Percentiles rank a stretch among this genome's conserved stretches.
phyloP scores from a whole-genome alignment of 208 protist species.

The Crithidia bombi region DNA sequence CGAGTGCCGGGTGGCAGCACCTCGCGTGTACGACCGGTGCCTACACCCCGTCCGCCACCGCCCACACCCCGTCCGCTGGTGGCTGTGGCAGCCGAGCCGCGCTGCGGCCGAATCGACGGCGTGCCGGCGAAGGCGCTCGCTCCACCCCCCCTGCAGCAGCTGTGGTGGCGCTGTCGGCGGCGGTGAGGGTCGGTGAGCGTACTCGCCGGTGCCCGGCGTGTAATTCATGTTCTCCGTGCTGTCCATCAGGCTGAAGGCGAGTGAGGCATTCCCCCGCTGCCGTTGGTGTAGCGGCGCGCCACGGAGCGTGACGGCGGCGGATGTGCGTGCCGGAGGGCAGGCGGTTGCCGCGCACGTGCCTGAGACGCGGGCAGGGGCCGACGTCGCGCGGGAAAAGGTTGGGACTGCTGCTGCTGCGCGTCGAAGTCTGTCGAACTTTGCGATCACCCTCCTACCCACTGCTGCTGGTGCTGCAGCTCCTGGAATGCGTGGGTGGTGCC shows the following conservation, averaged over 20 bases:
- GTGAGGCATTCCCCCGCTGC: background rate
- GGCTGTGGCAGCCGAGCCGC: background rate
- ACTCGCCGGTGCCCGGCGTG: background rate
- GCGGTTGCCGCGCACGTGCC: slow-evolving; percentile 27
- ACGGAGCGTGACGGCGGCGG: slow-evolving; percentile 64
- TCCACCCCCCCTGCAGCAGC: background rate
- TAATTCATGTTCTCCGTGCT: slow-evolving; percentile 13
- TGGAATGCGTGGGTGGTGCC: slow-evolving; percentile 17
- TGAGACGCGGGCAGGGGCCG: slow-evolving; percentile 45
- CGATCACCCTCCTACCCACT: background rate
- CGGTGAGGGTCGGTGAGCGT: background rate
- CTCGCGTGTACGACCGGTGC: slow-evolving; percentile 20
- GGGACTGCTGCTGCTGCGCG: slow-evolving; percentile 11
- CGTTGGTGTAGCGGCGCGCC: slow-evolving; percentile 18
- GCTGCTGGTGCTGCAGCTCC: background rate
- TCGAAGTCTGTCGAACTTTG: background rate
- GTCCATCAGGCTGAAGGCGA: slow-evolving; percentile 3
- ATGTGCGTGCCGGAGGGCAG: slow-evolving; percentile 82
- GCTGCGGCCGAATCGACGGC: background rate
- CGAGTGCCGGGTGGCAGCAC: slow-evolving; percentile 14
- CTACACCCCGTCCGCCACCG: slow-evolving; percentile 1
- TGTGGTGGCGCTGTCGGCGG: background rate
- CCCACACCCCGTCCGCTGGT: background rate
- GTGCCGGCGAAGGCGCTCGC: background rate
- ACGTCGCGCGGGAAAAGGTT: slow-evolving; percentile 35